phyloP scores from a whole-genome alignment of 2,329 filamentous ascomycete species.

The Aaosphaeria pasadenensis region DNA sequence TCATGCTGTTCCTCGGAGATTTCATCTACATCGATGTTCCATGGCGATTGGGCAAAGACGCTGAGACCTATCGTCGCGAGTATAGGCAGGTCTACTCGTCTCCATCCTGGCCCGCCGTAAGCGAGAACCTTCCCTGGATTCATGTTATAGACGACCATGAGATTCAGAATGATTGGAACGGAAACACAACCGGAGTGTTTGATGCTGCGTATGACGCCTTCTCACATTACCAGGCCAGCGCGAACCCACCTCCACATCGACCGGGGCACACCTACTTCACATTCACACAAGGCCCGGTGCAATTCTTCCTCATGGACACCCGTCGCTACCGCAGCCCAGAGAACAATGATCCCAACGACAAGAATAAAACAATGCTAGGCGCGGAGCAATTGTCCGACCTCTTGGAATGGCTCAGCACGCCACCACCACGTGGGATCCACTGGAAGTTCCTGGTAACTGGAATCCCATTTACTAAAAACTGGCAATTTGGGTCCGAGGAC shows the following conservation, averaged over 20 bases:
- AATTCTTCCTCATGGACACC: constrained; percentile 94
- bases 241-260: constrained; percentile 73
- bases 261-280: constrained; percentile 76
- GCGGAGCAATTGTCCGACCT: constrained; percentile 74
- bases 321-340: constrained; percentile 75
- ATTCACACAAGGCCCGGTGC: constrained; percentile 85
- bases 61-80: constrained; percentile 79
- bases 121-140: constrained; percentile 87
- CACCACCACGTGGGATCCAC: constrained; percentile 72
- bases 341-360: constrained; percentile 59
- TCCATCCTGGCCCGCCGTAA: constrained; percentile 79
- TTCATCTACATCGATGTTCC: constrained; percentile 93
- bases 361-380: constrained; percentile 85
- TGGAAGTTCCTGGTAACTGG: constrained; percentile 94
- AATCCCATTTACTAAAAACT: constrained; percentile 97
- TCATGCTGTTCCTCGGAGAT: constrained; percentile 73
- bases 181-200: constrained; percentile 78
- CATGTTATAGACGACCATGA: constrained; percentile 97
- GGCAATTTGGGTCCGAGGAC: constrained; percentile 81
- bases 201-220: constrained; percentile 78
- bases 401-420: constrained; percentile 68
- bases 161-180: constrained; percentile 89
- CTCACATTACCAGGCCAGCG: constrained; percentile 77
- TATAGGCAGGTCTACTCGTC: constrained; percentile 96
- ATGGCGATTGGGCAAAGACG: constrained; percentile 66